These are phyloP conservation scores for Solanum medicagineum DNA, from an alignment of 257 asterid genomes.

Conservation along the genomic window DNA sequence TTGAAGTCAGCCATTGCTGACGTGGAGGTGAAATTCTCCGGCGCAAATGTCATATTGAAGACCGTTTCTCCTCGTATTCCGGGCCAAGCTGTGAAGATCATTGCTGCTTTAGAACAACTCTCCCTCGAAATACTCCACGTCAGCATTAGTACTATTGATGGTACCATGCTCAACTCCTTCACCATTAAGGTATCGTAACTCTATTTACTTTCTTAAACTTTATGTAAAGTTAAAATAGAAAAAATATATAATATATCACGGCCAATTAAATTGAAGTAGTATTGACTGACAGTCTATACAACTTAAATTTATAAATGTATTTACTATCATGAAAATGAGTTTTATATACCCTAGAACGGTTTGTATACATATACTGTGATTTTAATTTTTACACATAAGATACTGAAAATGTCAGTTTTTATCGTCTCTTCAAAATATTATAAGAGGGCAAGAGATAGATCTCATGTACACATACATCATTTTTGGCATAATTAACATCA, in stretches of 20 bases:
- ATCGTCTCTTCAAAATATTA: too few relatives aligned
- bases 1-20: slow-evolving; percentile 70
- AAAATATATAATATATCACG: not conserved
- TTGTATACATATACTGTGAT: not conserved
- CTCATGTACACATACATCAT: not conserved
- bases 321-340: not conserved
- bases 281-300: too few relatives aligned
- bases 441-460: not conserved
- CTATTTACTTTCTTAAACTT: not conserved
- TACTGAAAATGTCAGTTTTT: not conserved
- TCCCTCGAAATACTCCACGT: slow-evolving; percentile 71
- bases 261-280: not conserved
- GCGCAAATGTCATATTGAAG: slow-evolving; percentile 55
- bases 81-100: slow-evolving; percentile 59
- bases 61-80: slow-evolving; percentile 55
- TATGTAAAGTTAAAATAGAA: not conserved
- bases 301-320: not conserved
- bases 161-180: slow-evolving; percentile 62
- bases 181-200: slow-evolving; percentile 82
- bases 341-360: not conserved
- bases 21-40: slow-evolving; percentile 85
- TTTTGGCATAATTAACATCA: not conserved
- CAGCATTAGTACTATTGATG: slow-evolving; percentile 51
- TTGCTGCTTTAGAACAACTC: slow-evolving; percentile 54
- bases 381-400: too few relatives aligned